Evolutionary conservation across 768 basidiomycete species (phyloP), one percentile per base, ranked within the genome.

Genomic region (Asterophora lycoperdoides): DNA sequence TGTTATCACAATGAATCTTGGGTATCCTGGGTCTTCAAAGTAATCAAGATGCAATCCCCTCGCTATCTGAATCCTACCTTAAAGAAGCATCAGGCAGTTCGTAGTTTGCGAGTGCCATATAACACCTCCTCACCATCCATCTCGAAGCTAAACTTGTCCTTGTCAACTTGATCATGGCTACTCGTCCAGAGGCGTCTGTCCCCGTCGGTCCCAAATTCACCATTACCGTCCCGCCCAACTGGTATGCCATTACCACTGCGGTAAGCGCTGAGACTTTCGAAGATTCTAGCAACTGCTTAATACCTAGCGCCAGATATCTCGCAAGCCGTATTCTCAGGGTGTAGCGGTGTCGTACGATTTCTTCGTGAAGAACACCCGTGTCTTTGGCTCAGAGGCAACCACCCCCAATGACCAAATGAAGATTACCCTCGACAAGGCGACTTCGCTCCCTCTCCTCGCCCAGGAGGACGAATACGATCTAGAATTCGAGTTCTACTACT

Each of bases 401-500:
- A 11, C 23, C 14, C 28, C 36, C 30, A 47, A 48, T 34, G 51
- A 53, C 4, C 45, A 41, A 19, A 53, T 53, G 51, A 47, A 53
- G 35, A 33, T 41, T 20, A 45, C 44, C 14, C 36, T 46, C 29
- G 44, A 42, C 42, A 39, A 45, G 23, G 33, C 32, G 34, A 29
- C 41, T 35, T 53, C 51, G 8, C 40, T 53, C 20, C 46, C 51
- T 2, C 30, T 53, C 15, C 18, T 41, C n/a, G 30, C 41, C 8
- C 45, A 53, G 37, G 32, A 41, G 15, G 39, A 53, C 28, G 35
- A 46, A n/a, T 39, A 47, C 28, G 14, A 33, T 2, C 26, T 54
- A n/a, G 53, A 45, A 11, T 54, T 49, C 19, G 34, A 35, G 10
- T 54, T 47, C 44, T 54, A 43, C 42, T 41, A 49, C 28, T 54